Evolutionary conservation across 2,329 filamentous ascomycete species (phyloP), one percentile per base, ranked within the genome.

Genomic region (Nannizzia gypsea): DNA sequence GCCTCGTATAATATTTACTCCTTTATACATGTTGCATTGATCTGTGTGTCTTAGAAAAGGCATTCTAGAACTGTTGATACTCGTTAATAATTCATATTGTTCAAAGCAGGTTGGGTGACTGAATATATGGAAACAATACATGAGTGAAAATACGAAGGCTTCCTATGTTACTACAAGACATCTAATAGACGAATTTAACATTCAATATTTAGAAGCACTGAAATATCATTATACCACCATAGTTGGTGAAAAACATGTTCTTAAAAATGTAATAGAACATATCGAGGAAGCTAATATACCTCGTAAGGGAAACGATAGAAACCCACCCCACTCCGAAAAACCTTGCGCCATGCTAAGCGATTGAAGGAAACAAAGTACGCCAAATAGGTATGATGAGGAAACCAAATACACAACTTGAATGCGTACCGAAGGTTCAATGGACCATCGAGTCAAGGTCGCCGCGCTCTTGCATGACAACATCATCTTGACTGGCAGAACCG

Each of bases 391-490:
- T 17, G 11, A 34, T 36, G 36, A 36, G 36, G 22, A n/a, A n/a
- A n/a, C n/a, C n/a, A 5, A 22, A 44, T 6, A 17, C 44, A 50
- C 44, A 50, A 15, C 20, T 36, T 48, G 44, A 13, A 42, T 24
- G 8, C 22, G 28, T 31, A 15, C 42, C 40, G n/a, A 36, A 48
- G 15, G 44, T 42, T 36, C 24, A 54, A n/a, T 52, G 46, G 9
- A 74, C 70, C 73, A 75, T 76, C 20, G 70, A 65, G 56, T 76
- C 74, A 34, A 71, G 61, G 42, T 76, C 73, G 36, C 70, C 71
- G 61, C 72, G 73, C 64, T 73, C 73, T 60, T 72, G 68, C 73
- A 76, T 75, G 61, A 73, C 64, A 52, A 71, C 72, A 66, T 76
- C 73, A 65, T 70, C 68, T 55, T 67, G 65, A 42, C 64, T 64